Base-by-base conservation (phyloP, 305 asterid genomes). In the Solanum hybrid region DNA sequence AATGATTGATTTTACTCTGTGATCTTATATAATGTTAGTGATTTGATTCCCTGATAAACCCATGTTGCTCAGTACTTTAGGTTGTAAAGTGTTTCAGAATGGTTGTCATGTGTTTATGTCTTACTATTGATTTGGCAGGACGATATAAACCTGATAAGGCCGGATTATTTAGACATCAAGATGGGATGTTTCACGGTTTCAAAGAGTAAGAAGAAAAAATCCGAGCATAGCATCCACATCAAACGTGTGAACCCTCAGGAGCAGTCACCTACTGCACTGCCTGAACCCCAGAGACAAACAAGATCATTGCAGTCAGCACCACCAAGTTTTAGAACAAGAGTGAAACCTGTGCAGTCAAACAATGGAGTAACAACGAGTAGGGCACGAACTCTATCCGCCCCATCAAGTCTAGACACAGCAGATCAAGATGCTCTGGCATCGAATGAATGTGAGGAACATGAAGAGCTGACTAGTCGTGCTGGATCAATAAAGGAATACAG, bases 181-280 rank as follows among this genome's bases (percentile, higher is more conserved):
- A 97, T 97, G 99, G 99, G 99, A 87, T 97, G 99, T 90, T 96
- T 96, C 92, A 93, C 98, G 0, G 99, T 95, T 37, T 92, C 95
- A 78, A 96, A 93, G 92, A 89, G 96, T 87, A 95, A 94, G 93
- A 96, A 96, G 96, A 95, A 97, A 92, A 94, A 93, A 90, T 34
- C 91, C 0, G 95, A 94, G 88, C 96, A 94, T 84, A 89, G 92
- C 76, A 85, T 92, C 73, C 92, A 88, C 79, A 90, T 93, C 17
- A 94, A 91, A 89, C 93, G 94, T 34, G 94, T 93, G 75, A 94
- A 91, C 89, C 95, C 96, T 75, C 98, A 91, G 91, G 96, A 94
- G 79, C 95, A 93, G 88, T 95, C 96, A 85, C 97, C 98, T 12
- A 93, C 96, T 14, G 92, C 92, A 6, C 91, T 97, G 88, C 99